Percentiles rank a stretch among this genome's conserved stretches.
phyloP scores from a whole-genome alignment of 2,329 filamentous ascomycete genomes.

The Fusarium pseudonygamai region DNA sequence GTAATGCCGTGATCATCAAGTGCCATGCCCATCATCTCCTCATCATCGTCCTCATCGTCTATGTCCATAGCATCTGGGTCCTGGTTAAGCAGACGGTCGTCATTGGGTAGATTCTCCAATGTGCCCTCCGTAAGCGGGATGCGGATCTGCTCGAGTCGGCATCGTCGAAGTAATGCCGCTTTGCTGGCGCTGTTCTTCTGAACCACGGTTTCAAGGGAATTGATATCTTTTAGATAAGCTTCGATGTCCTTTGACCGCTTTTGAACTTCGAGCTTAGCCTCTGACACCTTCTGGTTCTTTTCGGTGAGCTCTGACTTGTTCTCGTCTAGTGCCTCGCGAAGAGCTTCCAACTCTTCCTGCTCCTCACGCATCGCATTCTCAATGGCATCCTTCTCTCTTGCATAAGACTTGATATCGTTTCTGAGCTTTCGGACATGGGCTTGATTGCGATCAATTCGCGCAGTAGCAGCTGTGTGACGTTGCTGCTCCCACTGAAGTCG shows the following conservation, averaged over 20 bases:
- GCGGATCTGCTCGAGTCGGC: conserved; percentile 92
- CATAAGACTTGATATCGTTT: conserved; percentile 74
- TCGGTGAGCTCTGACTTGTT: conserved; percentile 73
- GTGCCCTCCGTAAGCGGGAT: conserved; percentile 82
- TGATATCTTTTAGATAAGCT: conserved; percentile 74
- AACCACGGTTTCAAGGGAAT: conserved; percentile 81
- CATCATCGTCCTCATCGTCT: conserved; percentile 78
- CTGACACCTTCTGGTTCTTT: conserved; percentile 79
- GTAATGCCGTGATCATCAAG: conserved; percentile 92
- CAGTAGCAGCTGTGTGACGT: conserved; percentile 66
- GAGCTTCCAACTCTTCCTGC: conserved; percentile 78
- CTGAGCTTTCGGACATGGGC: conserved; percentile 72
- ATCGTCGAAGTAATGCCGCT: conserved; percentile 85
- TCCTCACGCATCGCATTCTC: conserved; percentile 77
- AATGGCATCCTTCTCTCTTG: conserved; percentile 77
- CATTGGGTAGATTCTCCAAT: conserved; percentile 86
- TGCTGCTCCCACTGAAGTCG: conserved; percentile 66
- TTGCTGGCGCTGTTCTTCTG: conserved; percentile 86
- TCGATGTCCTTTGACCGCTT: conserved; percentile 89
- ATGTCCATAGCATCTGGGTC: conserved; percentile 94
- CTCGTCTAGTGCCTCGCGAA: conserved; percentile 76
- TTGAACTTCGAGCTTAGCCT: conserved; percentile 81
- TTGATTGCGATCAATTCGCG: conserved; percentile 75
- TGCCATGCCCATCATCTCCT: conserved; percentile 68
- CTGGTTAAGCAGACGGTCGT: conserved; percentile 78